Conservation (phyloP, 441 rosid species). For the Arabidopsis hybrid region DNA sequence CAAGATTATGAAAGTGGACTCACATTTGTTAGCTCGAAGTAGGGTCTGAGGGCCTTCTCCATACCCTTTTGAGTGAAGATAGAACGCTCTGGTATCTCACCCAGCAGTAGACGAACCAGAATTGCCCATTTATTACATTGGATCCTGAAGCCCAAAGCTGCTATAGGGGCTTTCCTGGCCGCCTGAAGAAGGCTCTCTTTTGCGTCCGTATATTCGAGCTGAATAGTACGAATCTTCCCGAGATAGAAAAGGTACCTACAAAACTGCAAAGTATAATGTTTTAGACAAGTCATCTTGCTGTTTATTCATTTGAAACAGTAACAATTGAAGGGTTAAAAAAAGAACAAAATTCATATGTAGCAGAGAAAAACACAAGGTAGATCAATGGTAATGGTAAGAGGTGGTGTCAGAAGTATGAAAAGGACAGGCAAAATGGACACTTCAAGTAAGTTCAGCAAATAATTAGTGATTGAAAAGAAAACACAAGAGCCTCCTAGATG, state of each 20-base stretch:
- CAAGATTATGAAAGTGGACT: conserved; percentile 40
- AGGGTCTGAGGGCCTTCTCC: conserved; percentile 69
- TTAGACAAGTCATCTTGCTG: too few relatives aligned
- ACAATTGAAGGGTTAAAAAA: neutral
- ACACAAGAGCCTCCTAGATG: neutral
- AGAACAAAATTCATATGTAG: neutral
- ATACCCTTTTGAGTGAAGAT: conserved; percentile 66
- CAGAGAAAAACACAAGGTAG: conserved; percentile 6
- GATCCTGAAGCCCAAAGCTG: conserved; percentile 63
- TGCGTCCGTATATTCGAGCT: conserved; percentile 74
- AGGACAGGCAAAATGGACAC: neutral
- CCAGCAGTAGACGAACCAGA: conserved; percentile 61
- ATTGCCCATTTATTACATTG: conserved; percentile 70
- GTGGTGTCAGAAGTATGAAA: conserved; percentile 4
- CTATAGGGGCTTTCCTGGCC: conserved; percentile 64
- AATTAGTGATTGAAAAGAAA: conserved; percentile 1
- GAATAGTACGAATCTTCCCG: conserved; percentile 73
- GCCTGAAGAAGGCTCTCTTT: conserved; percentile 74
- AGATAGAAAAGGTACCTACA: conserved; percentile 71
- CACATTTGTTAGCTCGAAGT: conserved; percentile 71
- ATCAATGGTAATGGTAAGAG: neutral
- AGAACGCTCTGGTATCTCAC: conserved; percentile 69
- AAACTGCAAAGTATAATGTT: conserved; percentile 49
- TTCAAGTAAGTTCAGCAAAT: conserved; percentile 13
- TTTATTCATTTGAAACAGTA: too few relatives aligned